Evolutionary conservation across 345 rosid species (phyloP), one percentile per base, ranked within the genome.

Genomic region (Geranium brycei): DNA sequence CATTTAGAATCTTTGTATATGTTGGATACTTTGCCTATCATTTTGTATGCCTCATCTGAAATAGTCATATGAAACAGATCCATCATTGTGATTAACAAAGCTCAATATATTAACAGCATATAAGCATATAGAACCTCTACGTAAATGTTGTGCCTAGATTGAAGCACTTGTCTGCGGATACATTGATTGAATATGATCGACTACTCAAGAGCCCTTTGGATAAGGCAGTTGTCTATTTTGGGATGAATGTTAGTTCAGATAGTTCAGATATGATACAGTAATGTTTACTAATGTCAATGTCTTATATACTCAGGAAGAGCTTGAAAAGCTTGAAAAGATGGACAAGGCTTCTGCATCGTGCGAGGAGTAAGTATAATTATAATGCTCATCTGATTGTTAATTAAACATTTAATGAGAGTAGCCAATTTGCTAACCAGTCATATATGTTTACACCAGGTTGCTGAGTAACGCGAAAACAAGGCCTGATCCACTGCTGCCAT

Each of bases 401-500:
- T 10, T 10, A 23, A 19, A 18, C 5, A 12, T 58, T 56, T 11
- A 17, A 40, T 69, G 31, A 12, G 5, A 6, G 1, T 60, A 53
- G 18, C 57, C n/a, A 12, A 12, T 5, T 40, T 18, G 18, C 51
- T 35, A 56, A 38, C 18, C 16, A 10, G n/a, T 55, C 4, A 14
- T 62, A 59, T 38, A 70, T 31, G 15, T 60, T 60, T 23, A 63
- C 64, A 19, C 41, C 82, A 91, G 98, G 79, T 72, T 84, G 73
- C 73, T 81, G 51, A 69, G 60, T 64, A 76, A 68, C 67, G 95
- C 89, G 62, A 82, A 83, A 51, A 76, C 19, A 55, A 78, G 61
- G 51, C 91, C 96, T 0, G 96, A 91, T 75, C 95, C 96, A 0
- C 79, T 89, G 23, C 88, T 91, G 32, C 84, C 92, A 41, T 64